phyloP scores from a whole-genome alignment of 1,284 basidiomycete species.

The Exobasidium rhododendri region DNA sequence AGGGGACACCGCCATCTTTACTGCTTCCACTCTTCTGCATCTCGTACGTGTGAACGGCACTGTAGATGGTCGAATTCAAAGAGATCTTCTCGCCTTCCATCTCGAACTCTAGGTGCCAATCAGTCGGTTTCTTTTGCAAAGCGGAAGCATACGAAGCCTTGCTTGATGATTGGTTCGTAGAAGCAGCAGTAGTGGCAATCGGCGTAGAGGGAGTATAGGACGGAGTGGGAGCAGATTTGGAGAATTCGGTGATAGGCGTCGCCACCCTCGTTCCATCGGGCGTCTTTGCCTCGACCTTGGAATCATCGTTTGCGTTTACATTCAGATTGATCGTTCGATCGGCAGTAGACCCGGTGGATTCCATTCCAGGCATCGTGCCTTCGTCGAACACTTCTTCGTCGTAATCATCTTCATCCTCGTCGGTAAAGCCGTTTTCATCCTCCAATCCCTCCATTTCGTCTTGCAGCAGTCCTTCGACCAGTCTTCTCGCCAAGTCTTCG shows the following conservation, averaged over 20 bases:
- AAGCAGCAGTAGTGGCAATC: slow-evolving; percentile 19
- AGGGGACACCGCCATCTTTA: background rate
- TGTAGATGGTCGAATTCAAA: slow-evolving; percentile 88
- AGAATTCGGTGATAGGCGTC: slow-evolving; percentile 65
- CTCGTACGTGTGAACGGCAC: slow-evolving; percentile 86
- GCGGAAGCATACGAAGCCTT: slow-evolving; percentile 81
- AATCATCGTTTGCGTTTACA: slow-evolving; percentile 37
- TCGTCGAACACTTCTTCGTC: slow-evolving; percentile 58
- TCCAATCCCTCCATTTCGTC: slow-evolving; percentile 30
- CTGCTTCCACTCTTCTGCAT: slow-evolving; percentile 45
- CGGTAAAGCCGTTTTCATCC: slow-evolving; percentile 36
- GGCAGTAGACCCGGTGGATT: slow-evolving; percentile 59
- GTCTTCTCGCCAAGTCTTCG: slow-evolving; percentile 34
- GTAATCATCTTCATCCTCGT: slow-evolving; percentile 31
- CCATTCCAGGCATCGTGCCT: slow-evolving; percentile 77
- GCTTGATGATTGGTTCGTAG: slow-evolving; percentile 14
- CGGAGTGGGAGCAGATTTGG: slow-evolving; percentile 21
- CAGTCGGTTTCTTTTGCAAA: slow-evolving; percentile 80
- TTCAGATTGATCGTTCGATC: slow-evolving; percentile 46
- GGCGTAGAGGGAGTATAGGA: slow-evolving; percentile 19
- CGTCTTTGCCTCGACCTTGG: slow-evolving; percentile 85
- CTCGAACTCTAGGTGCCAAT: slow-evolving; percentile 95
- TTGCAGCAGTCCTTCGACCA: slow-evolving; percentile 38
- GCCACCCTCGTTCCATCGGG: slow-evolving; percentile 90
- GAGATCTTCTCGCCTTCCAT: slow-evolving; percentile 80